Evolutionary conservation across 495 filamentous ascomycete species (phyloP), one percentile per base, ranked within the genome.

Genomic region (Trichoderma erinaceum): DNA sequence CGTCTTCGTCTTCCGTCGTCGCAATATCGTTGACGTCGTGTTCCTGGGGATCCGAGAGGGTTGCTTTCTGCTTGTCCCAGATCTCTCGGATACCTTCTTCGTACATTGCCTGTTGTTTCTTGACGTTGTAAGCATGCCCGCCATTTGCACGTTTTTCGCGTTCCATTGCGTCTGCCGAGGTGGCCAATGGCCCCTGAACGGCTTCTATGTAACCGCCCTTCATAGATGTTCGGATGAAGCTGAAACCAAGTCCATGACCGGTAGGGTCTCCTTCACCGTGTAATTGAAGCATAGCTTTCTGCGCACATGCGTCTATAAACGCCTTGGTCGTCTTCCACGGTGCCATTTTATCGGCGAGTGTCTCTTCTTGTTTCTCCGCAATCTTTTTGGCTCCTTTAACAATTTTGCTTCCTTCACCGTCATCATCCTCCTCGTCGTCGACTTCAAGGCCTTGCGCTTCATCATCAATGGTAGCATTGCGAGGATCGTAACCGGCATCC

Each of bases 221-320:
- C 95, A 99, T 99, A 15, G 91, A 96, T 0, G 92, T 97, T 72
- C 93, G 91, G 71, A 99, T 89, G 75, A 97, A 97, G 75, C 89
- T 97, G 80, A 97, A 94, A 3, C 91, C 95, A 67, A 96, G 88
- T 3, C 95, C 95, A 71, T 92, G 90, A 13, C 93, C 92, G 10
- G 93, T 95, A n/a, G 95, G 95, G 74, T 99, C 95, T 41, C 96
- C 95, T 70, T 93, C 89, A 21, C 95, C 95, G 72, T 97, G 91
- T 12, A 99, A 86, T 68, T 90, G 87, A 61, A 99, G 85, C 95
- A 99, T 99, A 11, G 95, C 95, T 75, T 99, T 99, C 38, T 92
- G 92, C 71, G 92, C 87, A 32, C 92, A 93, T 16, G 95, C 95
- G 67, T 97, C 87, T 64, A 97, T 82, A 78, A 99, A 99, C 65